phyloP scores from a whole-genome alignment of 2,329 filamentous ascomycete species.

The Penicillium digitatum region DNA sequence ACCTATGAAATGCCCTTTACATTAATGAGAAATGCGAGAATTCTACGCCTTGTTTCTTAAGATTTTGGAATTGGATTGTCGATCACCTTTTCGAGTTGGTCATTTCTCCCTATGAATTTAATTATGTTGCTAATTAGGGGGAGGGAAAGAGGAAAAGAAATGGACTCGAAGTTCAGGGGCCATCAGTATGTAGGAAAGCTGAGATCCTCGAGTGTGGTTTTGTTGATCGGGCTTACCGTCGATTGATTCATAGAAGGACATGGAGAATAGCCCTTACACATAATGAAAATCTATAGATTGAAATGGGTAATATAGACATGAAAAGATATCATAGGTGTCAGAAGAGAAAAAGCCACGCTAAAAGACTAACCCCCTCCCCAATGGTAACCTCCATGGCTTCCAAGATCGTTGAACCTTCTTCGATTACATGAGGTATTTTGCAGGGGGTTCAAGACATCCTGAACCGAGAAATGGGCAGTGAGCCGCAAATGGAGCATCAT shows the following conservation, averaged over 20 bases:
- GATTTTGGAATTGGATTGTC: background rate
- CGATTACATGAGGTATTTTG: background rate
- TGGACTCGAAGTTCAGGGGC: background rate
- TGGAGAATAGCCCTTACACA: background rate
- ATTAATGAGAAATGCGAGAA: slow-evolving; percentile 15
- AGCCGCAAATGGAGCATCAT: slow-evolving; percentile 16
- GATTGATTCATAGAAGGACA: background rate
- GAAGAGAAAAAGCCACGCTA: background rate
- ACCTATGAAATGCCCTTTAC: slow-evolving; percentile 2
- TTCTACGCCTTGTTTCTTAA: background rate
- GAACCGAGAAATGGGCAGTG: background rate
- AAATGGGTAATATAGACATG: background rate
- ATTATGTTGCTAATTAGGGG: background rate
- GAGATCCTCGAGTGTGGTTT: background rate
- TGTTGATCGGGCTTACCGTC: background rate
- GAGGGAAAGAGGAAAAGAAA: background rate
- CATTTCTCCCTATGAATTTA: background rate
- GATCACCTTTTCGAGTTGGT: background rate
- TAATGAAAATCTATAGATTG: background rate
- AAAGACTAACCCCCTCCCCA: background rate
- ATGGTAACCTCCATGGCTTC: background rate
- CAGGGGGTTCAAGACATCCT: background rate
- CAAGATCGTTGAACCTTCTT: background rate
- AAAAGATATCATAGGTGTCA: background rate
- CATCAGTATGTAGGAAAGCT: background rate